A percentile compares a stretch with the other conserved stretches of the same genome.
Evolutionary conservation across 345 rosid genomes (phyloP).

Genomic region (Balakata baccata): DNA sequence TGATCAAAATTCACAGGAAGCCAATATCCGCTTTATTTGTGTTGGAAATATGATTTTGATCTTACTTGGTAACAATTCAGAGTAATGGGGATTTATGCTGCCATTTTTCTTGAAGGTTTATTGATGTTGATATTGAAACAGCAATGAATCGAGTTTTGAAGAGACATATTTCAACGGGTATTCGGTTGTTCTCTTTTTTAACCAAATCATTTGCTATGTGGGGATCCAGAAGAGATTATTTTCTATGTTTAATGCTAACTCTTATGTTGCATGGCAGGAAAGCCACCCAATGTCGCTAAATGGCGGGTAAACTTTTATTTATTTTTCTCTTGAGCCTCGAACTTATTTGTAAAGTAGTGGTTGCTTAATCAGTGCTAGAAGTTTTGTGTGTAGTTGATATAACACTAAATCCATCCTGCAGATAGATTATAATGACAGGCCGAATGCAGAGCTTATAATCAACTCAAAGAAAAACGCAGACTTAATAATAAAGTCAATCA

Average conservation of each 20-base stretch:
- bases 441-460: constrained; percentile 79
- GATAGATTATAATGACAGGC: constrained; percentile 76
- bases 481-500: constrained; percentile 29
- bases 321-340: neutral
- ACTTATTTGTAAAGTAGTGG: neutral
- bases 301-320: constrained; percentile 58
- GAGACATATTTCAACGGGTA: constrained; percentile 80
- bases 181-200: neutral
- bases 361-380: neutral
- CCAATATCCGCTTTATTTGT: neutral
- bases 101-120: constrained; percentile 50
- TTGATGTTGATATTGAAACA: constrained; percentile 66
- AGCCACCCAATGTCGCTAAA: constrained; percentile 66
- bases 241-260: neutral
- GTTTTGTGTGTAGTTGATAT: neutral
- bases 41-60: constrained; percentile 1
- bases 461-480: constrained; percentile 71
- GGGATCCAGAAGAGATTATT: neutral
- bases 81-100: constrained; percentile 9
- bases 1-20: neutral
- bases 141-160: constrained; percentile 74
- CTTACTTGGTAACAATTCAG: constrained; percentile 3
- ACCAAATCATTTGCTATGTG: neutral
- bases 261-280: constrained; percentile 46
- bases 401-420: constrained; percentile 31